These are phyloP conservation scores for Collybia mongolica DNA, from an alignment of 768 basidiomycete species.

Conservation along the genomic window DNA sequence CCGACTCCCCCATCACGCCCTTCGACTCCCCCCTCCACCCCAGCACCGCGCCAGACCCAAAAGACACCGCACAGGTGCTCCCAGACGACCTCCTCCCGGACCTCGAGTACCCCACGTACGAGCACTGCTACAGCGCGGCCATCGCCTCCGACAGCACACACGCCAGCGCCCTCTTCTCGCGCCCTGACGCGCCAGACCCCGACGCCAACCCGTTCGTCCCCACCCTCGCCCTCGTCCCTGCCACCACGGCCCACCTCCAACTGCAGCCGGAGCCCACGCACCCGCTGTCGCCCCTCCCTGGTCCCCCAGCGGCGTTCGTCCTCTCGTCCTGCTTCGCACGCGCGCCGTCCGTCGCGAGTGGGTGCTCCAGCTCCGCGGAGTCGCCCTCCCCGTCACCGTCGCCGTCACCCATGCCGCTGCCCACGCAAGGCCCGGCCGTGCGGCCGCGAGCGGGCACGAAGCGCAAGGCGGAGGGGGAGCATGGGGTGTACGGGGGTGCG, in stretches of 20 bases:
- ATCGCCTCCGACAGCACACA: neutral
- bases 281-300: too few relatives aligned
- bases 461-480: too few relatives aligned
- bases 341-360: neutral
- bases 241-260: neutral
- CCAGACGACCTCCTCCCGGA: neutral
- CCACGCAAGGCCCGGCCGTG: too few relatives aligned
- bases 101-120: constrained; percentile 17
- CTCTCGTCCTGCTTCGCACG: too few relatives aligned
- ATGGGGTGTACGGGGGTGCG: too few relatives aligned
- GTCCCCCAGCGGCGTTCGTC: too few relatives aligned
- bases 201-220: neutral
- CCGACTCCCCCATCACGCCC: constrained; percentile 1
- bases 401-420: too few relatives aligned
- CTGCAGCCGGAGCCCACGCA: neutral
- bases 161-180: neutral
- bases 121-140: constrained; percentile 18
- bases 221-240: neutral
- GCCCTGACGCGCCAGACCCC: neutral
- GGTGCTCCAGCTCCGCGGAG: constrained; percentile 8
- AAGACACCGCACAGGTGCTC: neutral
- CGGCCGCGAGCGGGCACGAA: too few relatives aligned
- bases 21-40: neutral
- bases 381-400: too few relatives aligned
- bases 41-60: neutral